Base-by-base conservation (phyloP, 2,329 filamentous ascomycete genomes). In the Huntiella bhutanensis region DNA sequence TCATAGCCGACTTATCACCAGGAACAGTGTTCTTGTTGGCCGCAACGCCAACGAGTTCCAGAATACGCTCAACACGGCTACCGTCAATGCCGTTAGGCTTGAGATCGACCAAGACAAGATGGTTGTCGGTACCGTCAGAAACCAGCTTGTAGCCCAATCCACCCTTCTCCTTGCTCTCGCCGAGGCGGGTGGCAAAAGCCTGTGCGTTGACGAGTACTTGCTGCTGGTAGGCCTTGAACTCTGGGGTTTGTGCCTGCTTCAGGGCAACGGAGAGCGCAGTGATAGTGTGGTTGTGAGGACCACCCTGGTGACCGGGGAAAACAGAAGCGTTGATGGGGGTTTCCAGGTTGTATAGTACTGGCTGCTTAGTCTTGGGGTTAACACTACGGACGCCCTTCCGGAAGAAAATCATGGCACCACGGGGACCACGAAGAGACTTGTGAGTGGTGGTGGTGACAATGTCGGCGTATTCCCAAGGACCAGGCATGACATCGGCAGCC, bases 361-460 rank as follows among this genome's bases (percentile, higher is more conserved):
- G 80, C 70, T 88, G 75, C 68, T 94, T 88, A 58, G 86, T 86
- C 75, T 95, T 95, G 65, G 82, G 69, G 60, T 96, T 84, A 46
- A 81, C 81, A 58, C 81, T 85, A 59, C 88, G 82, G 51, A 95
- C 80, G 53, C 91, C 91, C 71, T 93, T 95, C 66, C 91, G 84
- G 79, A 87, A 98, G 77, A 98, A 98, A 69, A 98, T 98, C 91
- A 98, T 98, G 61, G 91, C 91, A 59, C 91, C 91, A 62, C 91
- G 85, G 50, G 91, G 91, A 50, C 91, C 91, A 65, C 91, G 86
- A 55, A 98, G 82, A 47, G 87, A 95, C 75, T 98, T 98, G 78
- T 98, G 91, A 41, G 91, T 98, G 52, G 91, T 98, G 52, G 91
- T 98, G 52, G 91, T 98, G 56, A 98, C 91, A 49, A 98, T 81